phyloP scores from a whole-genome alignment of 257 asterid genomes.

The Solanum pinnatisectum region DNA sequence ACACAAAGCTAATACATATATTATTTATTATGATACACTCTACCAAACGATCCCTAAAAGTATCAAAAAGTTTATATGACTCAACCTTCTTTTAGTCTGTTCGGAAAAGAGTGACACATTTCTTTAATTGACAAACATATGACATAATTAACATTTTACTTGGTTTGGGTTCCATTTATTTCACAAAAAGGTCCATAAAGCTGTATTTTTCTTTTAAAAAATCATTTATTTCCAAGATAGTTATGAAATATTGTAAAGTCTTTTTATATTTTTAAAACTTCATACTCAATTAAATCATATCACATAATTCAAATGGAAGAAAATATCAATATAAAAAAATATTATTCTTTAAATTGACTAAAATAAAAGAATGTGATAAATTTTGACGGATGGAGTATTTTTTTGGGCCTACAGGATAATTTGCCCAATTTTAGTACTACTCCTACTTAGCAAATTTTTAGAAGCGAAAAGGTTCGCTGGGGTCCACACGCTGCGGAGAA shows the following conservation, averaged over 20 bases:
- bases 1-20: neutral
- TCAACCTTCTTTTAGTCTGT: no score
- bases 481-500: neutral
- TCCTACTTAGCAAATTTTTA: neutral
- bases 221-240: neutral
- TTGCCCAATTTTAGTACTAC: neutral
- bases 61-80: no score
- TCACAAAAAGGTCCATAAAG: neutral
- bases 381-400: neutral
- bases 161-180: no score
- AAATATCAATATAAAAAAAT: neutral
- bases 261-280: no score
- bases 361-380: neutral
- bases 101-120: no score
- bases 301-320: neutral
- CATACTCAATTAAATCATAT: neutral
- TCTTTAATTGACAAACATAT: no score
- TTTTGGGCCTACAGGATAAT: neutral
- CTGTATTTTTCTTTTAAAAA: neutral
- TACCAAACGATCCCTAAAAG: no score
- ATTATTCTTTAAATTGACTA: neutral
- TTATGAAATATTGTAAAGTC: neutral
- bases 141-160: no score
- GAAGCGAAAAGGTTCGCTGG: neutral
- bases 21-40: neutral